phyloP scores from a whole-genome alignment of 768 basidiomycete genomes.

The Agrocybe praecox region DNA sequence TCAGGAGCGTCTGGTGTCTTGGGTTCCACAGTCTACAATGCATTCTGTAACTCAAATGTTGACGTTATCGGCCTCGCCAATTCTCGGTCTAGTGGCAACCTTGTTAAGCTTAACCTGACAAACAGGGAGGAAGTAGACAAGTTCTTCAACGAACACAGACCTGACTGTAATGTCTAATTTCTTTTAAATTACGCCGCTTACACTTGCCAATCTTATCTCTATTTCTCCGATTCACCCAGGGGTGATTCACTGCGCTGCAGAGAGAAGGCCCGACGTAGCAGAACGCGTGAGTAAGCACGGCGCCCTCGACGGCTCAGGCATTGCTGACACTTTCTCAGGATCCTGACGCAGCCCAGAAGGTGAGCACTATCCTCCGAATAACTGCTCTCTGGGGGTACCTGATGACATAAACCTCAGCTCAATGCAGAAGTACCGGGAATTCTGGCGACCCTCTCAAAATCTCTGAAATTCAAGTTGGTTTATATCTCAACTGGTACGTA shows the following conservation, averaged over 20 bases:
- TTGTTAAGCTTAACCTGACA: slow-evolving; percentile 68
- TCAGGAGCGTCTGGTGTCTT: slow-evolving; percentile 92
- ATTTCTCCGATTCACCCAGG: slow-evolving; percentile 37
- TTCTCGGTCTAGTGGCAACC: slow-evolving; percentile 59
- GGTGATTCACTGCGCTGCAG: slow-evolving; percentile 96
- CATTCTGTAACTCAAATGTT: slow-evolving; percentile 51
- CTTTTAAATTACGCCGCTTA: not conserved
- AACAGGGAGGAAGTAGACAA: slow-evolving; percentile 53
- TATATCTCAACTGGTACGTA: slow-evolving; percentile 89
- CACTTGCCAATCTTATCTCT: not conserved
- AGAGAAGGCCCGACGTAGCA: slow-evolving; percentile 90
- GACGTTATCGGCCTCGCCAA: slow-evolving; percentile 73
- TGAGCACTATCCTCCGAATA: slow-evolving; percentile 25
- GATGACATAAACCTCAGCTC: slow-evolving; percentile 46
- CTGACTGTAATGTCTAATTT: slow-evolving; percentile 54
- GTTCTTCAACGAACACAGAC: slow-evolving; percentile 59
- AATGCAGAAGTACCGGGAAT: slow-evolving; percentile 77
- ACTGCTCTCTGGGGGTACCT: not conserved
- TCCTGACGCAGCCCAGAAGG: slow-evolving; percentile 67
- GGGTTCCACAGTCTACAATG: slow-evolving; percentile 73
- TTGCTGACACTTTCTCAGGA: slow-evolving; percentile 42
- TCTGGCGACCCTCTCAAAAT: slow-evolving; percentile 67
- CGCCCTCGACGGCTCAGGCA: not conserved
- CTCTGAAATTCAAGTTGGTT: slow-evolving; percentile 69
- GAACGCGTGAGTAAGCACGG: slow-evolving; percentile 62